Percentiles rank a stretch among this genome's conserved stretches.
Conservation (phyloP, 495 filamentous ascomycete genomes). For the Penicillium pulvis region DNA sequence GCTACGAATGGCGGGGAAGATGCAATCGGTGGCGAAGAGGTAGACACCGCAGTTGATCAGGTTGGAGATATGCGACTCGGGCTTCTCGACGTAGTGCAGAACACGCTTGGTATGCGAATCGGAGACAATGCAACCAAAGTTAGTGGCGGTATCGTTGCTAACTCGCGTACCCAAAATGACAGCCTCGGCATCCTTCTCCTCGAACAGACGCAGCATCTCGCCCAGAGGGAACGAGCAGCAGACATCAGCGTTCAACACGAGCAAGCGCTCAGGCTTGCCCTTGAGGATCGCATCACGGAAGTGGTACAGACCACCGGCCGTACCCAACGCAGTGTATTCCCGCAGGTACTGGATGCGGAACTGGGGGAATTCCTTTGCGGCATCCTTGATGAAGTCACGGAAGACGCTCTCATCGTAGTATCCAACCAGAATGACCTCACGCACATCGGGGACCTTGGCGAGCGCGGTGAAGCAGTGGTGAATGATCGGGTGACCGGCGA, state of each 20-base stretch:
- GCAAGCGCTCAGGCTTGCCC: conserved; percentile 89
- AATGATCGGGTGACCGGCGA: conserved; percentile 97
- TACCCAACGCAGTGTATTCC: conserved; percentile 96
- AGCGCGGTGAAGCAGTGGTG: conserved; percentile 95
- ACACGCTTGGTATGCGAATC: conserved; percentile 94
- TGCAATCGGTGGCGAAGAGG: conserved; percentile 90
- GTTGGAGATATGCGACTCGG: conserved; percentile 96
- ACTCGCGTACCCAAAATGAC: conserved; percentile 95
- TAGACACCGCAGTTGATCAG: conserved; percentile 99
- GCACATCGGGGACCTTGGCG: conserved; percentile 86
- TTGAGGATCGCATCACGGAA: conserved; percentile 99
- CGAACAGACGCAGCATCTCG: conserved; percentile 91
- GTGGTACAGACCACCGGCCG: conserved; percentile 96
- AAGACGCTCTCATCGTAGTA: conserved; percentile 98
- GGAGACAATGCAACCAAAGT: conserved; percentile 98
- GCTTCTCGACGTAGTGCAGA: conserved; percentile 99
- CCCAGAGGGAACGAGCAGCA: conserved; percentile 98
- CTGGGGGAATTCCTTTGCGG: conserved; percentile 79
- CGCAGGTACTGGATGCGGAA: conserved; percentile 93
- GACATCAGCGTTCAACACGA: conserved; percentile 97
- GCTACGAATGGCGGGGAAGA: conserved; percentile 93
- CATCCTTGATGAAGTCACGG: conserved; percentile 95
- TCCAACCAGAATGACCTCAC: conserved; percentile 95
- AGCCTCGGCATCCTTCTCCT: conserved; percentile 95
- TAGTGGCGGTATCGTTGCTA: conserved; percentile 85